Percentiles rank a stretch among this genome's conserved stretches.
Evolutionary conservation across 805 yeast genomes (phyloP).

Genomic region (Wickerhamiella alocasiicola): DNA sequence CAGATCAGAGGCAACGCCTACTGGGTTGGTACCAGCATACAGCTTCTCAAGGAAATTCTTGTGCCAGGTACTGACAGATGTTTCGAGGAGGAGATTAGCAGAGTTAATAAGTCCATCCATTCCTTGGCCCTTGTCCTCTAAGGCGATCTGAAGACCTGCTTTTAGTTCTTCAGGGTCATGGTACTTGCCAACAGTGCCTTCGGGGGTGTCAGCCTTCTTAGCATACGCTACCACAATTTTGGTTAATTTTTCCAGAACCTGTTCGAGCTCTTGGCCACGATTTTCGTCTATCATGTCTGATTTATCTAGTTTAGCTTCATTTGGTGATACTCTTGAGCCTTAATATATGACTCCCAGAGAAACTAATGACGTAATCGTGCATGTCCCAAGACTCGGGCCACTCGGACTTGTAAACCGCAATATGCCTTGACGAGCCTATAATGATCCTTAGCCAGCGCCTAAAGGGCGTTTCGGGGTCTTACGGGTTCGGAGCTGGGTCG

Average conservation of each 20-base stretch:
- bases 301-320: too few relatives aligned
- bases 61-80: slow-evolving; percentile 77
- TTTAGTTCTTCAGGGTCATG: slow-evolving; percentile 36
- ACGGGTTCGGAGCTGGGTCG: too few relatives aligned
- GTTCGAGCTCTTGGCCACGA: slow-evolving; percentile 46
- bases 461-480: too few relatives aligned
- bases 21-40: slow-evolving; percentile 76
- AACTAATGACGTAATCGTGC: too few relatives aligned
- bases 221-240: slow-evolving; percentile 44
- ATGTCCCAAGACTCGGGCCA: too few relatives aligned
- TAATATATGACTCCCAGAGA: too few relatives aligned
- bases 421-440: too few relatives aligned
- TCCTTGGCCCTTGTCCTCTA: slow-evolving; percentile 31
- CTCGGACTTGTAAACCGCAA: too few relatives aligned
- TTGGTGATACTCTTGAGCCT: too few relatives aligned
- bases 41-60: slow-evolving; percentile 75
- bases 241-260: slow-evolving; percentile 38
- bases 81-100: slow-evolving; percentile 45
- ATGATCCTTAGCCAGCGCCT: too few relatives aligned
- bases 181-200: slow-evolving; percentile 36
- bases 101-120: slow-evolving; percentile 35
- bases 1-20: slow-evolving; percentile 65
- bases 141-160: slow-evolving; percentile 28
- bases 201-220: slow-evolving; percentile 34
- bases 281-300: slow-evolving; percentile 33